Evolutionary conservation across 2,329 filamentous ascomycete genomes (phyloP).

Genomic region (Epichloe brachyelytri): DNA sequence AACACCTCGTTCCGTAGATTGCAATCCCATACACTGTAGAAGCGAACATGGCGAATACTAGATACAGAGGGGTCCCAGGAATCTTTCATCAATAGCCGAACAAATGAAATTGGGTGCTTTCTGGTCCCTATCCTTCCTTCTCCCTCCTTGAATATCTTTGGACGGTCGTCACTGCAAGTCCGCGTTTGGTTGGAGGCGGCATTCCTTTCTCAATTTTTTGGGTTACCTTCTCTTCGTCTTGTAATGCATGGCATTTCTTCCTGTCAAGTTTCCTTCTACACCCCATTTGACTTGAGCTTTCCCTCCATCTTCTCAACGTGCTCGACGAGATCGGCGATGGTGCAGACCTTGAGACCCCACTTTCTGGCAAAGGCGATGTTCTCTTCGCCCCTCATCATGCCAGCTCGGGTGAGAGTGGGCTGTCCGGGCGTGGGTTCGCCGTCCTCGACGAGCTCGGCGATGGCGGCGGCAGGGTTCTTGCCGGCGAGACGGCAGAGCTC

Average conservation of each 20-base stretch:
- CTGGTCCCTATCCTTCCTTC: background rate
- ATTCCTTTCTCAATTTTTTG: background rate
- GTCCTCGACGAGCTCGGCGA: constrained; percentile 85
- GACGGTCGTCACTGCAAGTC: background rate
- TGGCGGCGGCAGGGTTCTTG: constrained; percentile 64
- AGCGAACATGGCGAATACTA: background rate
- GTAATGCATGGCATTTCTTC: background rate
- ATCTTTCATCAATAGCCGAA: too few relatives aligned
- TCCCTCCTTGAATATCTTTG: background rate
- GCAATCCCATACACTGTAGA: background rate
- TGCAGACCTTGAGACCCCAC: constrained; percentile 88
- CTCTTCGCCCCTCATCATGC: constrained; percentile 84
- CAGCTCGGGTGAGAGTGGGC: constrained; percentile 52
- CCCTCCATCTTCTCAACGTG: constrained; percentile 69
- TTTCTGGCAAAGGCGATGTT: constrained; percentile 78
- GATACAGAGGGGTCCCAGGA: background rate
- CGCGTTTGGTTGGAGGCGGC: background rate
- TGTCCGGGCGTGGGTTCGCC: constrained; percentile 58
- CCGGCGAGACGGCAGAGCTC: constrained; percentile 82
- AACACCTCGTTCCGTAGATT: background rate
- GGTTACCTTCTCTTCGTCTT: background rate
- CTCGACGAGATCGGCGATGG: constrained; percentile 77
- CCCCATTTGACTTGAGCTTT: constrained; percentile 30
- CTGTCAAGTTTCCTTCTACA: background rate
- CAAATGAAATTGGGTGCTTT: too few relatives aligned